These are phyloP conservation scores for Athelia sp. DNA, from an alignment of 1,284 basidiomycete species.

Conservation along the genomic window DNA sequence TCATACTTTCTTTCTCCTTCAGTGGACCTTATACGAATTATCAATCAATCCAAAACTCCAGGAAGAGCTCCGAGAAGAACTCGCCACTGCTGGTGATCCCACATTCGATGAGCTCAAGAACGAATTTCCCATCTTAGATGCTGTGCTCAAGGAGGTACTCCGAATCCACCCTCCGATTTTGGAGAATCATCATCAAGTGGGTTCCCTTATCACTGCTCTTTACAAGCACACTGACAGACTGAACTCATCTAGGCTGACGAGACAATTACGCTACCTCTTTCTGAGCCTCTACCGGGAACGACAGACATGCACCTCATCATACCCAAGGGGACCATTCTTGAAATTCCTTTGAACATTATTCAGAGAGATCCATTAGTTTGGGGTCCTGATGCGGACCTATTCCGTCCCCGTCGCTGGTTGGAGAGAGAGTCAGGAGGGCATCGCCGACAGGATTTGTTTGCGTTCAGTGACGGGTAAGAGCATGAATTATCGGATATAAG, in stretches of 20 bases:
- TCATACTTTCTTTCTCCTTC: neutral
- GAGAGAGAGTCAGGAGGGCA: conserved; percentile 27
- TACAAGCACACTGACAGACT: neutral
- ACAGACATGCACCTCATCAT: conserved; percentile 35
- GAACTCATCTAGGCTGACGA: conserved; percentile 34
- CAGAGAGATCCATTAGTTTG: conserved; percentile 48
- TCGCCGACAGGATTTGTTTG: conserved; percentile 40
- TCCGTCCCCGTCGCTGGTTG: conserved; percentile 55
- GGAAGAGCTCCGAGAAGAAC: conserved; percentile 43
- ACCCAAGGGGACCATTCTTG: conserved; percentile 50
- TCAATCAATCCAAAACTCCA: conserved; percentile 41
- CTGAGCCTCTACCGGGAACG: conserved; percentile 40
- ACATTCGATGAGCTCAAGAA: conserved; percentile 45
- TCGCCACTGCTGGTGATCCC: conserved; percentile 34
- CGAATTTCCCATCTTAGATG: conserved; percentile 46
- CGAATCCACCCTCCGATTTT: conserved; percentile 53
- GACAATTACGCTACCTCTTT: conserved; percentile 43
- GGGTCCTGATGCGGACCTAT: conserved; percentile 52
- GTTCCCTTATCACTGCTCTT: conserved; percentile 3
- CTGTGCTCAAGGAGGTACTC: conserved; percentile 52
- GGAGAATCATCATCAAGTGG: conserved; percentile 55
- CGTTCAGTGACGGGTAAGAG: conserved; percentile 51
- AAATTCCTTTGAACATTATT: conserved; percentile 52
- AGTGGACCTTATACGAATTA: conserved; percentile 60
- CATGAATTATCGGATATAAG: neutral